Base-by-base conservation (phyloP, 495 filamentous ascomycete genomes). In the Diplogelasinospora grovesii region DNA sequence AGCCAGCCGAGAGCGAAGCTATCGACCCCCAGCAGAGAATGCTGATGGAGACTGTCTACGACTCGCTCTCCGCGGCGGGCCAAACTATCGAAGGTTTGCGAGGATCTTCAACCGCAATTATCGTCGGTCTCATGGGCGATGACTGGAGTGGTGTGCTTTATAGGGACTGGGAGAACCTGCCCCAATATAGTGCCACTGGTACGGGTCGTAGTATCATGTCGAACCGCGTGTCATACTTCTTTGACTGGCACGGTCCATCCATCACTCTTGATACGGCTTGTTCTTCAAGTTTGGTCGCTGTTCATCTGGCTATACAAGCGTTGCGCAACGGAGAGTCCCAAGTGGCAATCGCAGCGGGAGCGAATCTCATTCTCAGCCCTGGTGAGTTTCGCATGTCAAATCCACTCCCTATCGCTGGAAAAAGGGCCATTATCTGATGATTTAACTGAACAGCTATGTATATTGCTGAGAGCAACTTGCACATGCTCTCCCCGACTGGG, bases 21-120 rank as follows among this genome's bases (percentile, higher is more conserved):
- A 70, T 53, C 8, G 86, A 93, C 52, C 86, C 86, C 2, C 84
- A 86, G 50, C 84, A 87, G 48, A 57, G 74, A 0, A 57, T 71
- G 0, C 31, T 73, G 1, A 61, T 78, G 1, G 65, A 84, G 26
- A 86, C 81, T 31, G 83, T 83, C 1, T 90, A 89, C 51, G 86
- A 90, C 42, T 85, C 83, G 1, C 68, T 94, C 1, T 87, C 92
- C 54, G 81, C 81, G 66, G 81, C 46, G 1, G 87, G 87, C 0
- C 75, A 85, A 39, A 72, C 79, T 15, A 81, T 86, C 0, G 79
- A 83, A 3, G 74, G 71, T 2, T 81, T 86, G 0, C 22, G 15
- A 6, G 31, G 40, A 0, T 41, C 46, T 0, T 15, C 19, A 1
- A 50, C 50, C n/a, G 38, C 18, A 9, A 47, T 50, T 1, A 42